phyloP scores from a whole-genome alignment of 805 yeast genomes.

The Sugiyamaella qingdaonensis region DNA sequence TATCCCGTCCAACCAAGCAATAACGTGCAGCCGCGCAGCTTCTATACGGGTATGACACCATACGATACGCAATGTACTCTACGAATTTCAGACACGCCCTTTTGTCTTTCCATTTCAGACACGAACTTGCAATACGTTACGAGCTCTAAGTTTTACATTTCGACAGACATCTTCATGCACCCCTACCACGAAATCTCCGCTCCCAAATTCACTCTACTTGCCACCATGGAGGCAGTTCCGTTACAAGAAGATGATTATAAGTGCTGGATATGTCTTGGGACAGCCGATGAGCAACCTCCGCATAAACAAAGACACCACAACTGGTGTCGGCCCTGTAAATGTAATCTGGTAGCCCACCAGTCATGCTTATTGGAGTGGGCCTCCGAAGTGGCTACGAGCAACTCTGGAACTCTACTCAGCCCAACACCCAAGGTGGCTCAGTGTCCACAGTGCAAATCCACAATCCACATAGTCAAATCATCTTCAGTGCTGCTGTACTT shows the following conservation, averaged over 20 bases:
- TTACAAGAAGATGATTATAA: constrained; percentile 22
- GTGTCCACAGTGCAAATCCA: constrained; percentile 34
- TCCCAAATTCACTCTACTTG: background rate
- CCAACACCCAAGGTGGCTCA: constrained; percentile 14
- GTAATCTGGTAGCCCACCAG: constrained; percentile 45
- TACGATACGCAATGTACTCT: too few species aligned
- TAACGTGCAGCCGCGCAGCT: too few species aligned
- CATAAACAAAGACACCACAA: constrained; percentile 31
- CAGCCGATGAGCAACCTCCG: constrained; percentile 34
- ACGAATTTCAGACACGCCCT: too few species aligned
- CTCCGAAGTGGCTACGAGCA: constrained; percentile 27
- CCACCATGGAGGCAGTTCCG: background rate
- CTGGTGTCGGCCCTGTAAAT: constrained; percentile 45
- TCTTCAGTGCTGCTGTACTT: constrained; percentile 17
- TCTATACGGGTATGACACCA: too few species aligned
- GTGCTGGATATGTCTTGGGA: constrained; percentile 36
- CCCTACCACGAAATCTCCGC: background rate
- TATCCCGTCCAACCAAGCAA: too few species aligned
- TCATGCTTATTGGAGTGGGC: constrained; percentile 43
- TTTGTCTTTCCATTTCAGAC: too few species aligned
- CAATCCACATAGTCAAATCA: constrained; percentile 21
- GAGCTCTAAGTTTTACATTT: too few species aligned
- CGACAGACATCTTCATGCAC: background rate
- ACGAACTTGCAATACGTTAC: too few species aligned
- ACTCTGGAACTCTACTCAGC: constrained; percentile 9